Evolutionary conservation across 1,284 basidiomycete species (phyloP), one percentile per base, ranked within the genome.

Genomic region (Trametes pubescens): DNA sequence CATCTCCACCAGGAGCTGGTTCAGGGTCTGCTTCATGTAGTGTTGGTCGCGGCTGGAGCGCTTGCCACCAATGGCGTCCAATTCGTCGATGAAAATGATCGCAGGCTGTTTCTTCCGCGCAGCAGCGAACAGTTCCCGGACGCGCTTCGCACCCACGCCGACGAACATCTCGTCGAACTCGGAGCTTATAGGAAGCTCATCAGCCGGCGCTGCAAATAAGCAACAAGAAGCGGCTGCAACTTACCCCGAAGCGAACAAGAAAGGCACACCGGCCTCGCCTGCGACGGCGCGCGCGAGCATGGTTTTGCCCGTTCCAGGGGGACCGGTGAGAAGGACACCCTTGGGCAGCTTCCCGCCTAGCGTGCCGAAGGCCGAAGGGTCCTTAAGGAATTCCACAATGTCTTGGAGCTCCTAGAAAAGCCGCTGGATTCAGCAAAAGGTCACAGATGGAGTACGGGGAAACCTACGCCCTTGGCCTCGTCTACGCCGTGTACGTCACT

Each of bases 131-230:
- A 99, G 87, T 69, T 99, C 98, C 43, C 98, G 88, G 35, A 99
- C 94, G 32, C 98, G 91, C 77, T 98, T 97, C 35, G 98, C 97
- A 63, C 95, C 95, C 52, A 97, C 94, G 62, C 95, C 95, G 59
- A 98, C 96, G 75, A 95, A 96, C 90, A 98, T 97, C 76, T 99
- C 97, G 76, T 99, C 98, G 69, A 99, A 98, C 74, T 98, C 95
- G 52, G 95, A 96, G 16, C 94, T 95, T 65, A 18, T 78, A 22
- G 51, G 46, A 34, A 21, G 47, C 35, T 49, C n/a, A 51, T 35
- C 44, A 26, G 37, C 51, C 43, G 35, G 32, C 34, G 35, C 11
- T 54, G 37, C 37, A 58, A 1, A 18, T 47, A n/a, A 43, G 29
- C 38, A 21, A n/a, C 13, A 37, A 9, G n/a, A 21, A 34, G 46